phyloP scores from a whole-genome alignment of 768 basidiomycete species.

The Tulasnella sp. region DNA sequence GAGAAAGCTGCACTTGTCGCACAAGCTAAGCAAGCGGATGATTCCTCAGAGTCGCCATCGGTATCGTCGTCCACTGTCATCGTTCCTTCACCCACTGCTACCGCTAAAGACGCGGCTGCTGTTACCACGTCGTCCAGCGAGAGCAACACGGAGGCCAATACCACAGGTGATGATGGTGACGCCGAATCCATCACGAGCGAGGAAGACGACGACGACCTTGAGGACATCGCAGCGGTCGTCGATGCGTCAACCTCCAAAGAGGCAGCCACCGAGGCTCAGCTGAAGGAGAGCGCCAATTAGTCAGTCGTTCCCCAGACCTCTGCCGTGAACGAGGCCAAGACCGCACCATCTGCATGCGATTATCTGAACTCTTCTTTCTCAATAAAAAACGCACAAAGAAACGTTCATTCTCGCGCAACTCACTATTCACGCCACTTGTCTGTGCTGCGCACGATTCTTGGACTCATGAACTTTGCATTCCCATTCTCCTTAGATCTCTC shows the following conservation, averaged over 20 bases:
- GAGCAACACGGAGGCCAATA: constrained; percentile 13
- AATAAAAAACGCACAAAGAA: too few species aligned
- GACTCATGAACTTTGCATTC: background rate
- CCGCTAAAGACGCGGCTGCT: background rate
- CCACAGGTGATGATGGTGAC: constrained; percentile 8
- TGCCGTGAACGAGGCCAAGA: too few species aligned
- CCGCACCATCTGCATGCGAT: too few species aligned
- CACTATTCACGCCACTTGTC: too few species aligned
- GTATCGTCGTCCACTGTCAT: background rate
- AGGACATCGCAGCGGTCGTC: constrained; percentile 8
- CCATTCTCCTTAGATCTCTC: background rate
- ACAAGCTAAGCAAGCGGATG: background rate
- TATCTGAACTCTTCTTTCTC: too few species aligned
- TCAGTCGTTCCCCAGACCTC: too few species aligned
- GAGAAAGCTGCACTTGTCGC: constrained; percentile 19
- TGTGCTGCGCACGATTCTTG: background rate
- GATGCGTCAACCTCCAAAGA: constrained; percentile 9
- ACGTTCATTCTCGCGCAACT: background rate
- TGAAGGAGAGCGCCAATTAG: too few species aligned
- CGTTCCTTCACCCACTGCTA: background rate
- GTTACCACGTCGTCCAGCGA: constrained; percentile 1
- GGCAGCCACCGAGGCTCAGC: constrained; percentile 1
- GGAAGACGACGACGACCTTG: constrained; percentile 3
- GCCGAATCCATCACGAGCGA: constrained; percentile 5
- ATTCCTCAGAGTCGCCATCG: background rate